A percentile compares a stretch with the other conserved stretches of the same genome.
These are phyloP conservation scores for Linnemannia elongata DNA, from an alignment of 192 early-diverging fungal species.

Conservation along the genomic window DNA sequence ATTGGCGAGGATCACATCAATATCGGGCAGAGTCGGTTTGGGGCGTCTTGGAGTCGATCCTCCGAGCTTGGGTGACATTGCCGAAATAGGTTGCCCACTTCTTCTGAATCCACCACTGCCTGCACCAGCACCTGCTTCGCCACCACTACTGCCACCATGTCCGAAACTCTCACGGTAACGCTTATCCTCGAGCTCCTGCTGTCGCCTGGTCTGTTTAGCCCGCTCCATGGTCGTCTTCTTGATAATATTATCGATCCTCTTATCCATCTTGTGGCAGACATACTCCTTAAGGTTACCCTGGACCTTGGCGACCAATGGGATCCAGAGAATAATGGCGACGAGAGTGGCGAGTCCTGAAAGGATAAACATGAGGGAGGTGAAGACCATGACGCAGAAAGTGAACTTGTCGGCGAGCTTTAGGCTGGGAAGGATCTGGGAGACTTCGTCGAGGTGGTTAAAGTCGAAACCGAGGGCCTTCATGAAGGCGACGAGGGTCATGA, in stretches of 20 bases:
- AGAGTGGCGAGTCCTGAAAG: constrained; percentile 66
- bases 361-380: constrained; percentile 75
- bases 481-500: constrained; percentile 61
- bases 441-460: constrained; percentile 4
- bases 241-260: constrained; percentile 62
- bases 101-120: not conserved
- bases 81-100: not conserved
- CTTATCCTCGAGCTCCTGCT: constrained; percentile 3
- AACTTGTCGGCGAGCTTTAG: constrained; percentile 17
- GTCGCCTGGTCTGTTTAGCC: not conserved
- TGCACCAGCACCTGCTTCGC: not conserved
- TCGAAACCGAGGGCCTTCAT: constrained; percentile 24
- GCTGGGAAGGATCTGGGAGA: constrained; percentile 16
- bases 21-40: constrained; percentile 26
- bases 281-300: constrained; percentile 89
- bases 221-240: constrained; percentile 19
- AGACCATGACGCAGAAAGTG: constrained; percentile 58
- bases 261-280: constrained; percentile 88
- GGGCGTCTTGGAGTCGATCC: not conserved
- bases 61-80: not conserved
- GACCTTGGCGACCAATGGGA: constrained; percentile 80
- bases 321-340: constrained; percentile 74
- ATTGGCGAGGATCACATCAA: constrained; percentile 32
- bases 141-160: not conserved
- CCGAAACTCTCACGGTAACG: not conserved